phyloP scores from a whole-genome alignment of 805 yeast genomes.

The Diddensiella transvaalensis region DNA sequence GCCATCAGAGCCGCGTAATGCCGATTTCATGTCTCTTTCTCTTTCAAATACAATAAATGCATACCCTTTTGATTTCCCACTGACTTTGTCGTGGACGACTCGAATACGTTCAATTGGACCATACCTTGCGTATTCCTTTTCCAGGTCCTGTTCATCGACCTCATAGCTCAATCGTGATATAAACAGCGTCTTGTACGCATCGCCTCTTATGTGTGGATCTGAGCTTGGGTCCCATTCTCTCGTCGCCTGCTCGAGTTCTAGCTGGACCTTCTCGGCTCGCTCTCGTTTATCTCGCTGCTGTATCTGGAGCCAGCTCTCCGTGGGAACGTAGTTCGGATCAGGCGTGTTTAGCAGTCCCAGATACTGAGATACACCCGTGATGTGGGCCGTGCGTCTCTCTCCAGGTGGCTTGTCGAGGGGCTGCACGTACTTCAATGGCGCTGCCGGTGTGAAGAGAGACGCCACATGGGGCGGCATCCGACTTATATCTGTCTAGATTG shows the following conservation, averaged over 20 bases:
- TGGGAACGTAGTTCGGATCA: constrained; percentile 29
- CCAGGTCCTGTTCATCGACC: constrained; percentile 64
- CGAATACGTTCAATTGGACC: constrained; percentile 68
- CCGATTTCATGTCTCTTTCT: constrained; percentile 56
- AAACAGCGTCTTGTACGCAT: constrained; percentile 77
- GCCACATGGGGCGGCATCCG: constrained; percentile 43
- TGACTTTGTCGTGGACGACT: constrained; percentile 51
- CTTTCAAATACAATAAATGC: constrained; percentile 72
- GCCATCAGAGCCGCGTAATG: constrained; percentile 58
- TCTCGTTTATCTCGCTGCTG: constrained; percentile 30
- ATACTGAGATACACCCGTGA: constrained; percentile 44
- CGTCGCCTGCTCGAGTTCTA: constrained; percentile 36
- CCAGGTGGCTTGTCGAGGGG: constrained; percentile 51
- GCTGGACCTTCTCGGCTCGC: constrained; percentile 25
- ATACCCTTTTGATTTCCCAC: constrained; percentile 69
- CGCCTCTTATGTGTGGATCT: constrained; percentile 59
- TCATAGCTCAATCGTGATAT: constrained; percentile 67
- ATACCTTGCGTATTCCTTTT: constrained; percentile 54
- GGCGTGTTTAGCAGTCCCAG: constrained; percentile 30
- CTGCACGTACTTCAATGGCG: constrained; percentile 48
- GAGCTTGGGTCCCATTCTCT: constrained; percentile 49
- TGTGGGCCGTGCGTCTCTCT: constrained; percentile 43
- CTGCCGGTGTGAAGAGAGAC: constrained; percentile 53
- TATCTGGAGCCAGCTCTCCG: constrained; percentile 34
- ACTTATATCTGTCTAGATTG: constrained; percentile 38